Evolutionary conservation across 768 basidiomycete genomes (phyloP).

Genomic region (Leccinum broughii): DNA sequence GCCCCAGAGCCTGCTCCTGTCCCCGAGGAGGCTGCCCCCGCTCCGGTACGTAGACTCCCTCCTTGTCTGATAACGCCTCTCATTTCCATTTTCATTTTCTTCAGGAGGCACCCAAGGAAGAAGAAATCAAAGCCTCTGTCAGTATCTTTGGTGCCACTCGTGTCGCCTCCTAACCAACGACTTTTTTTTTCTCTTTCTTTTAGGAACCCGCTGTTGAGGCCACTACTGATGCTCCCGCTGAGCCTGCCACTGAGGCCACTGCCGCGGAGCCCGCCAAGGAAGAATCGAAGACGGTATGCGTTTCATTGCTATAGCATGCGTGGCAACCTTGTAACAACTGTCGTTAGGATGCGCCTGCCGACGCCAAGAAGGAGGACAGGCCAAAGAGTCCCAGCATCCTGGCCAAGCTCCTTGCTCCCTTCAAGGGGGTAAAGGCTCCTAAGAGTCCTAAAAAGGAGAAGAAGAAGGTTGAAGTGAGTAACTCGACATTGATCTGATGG

Average conservation of each 20-base stretch:
- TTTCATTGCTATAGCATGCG: constrained; percentile 16
- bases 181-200: constrained; percentile 4
- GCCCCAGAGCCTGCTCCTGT: constrained; percentile 28
- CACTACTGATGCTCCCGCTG: constrained; percentile 22
- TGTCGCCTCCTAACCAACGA: not conserved
- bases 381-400: constrained; percentile 81
- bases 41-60: constrained; percentile 33
- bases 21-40: constrained; percentile 35
- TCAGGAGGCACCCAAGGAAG: constrained; percentile 45
- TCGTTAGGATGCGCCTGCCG: constrained; percentile 43
- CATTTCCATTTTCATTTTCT: not conserved
- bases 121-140: constrained; percentile 42
- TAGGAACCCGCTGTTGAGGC: constrained; percentile 40
- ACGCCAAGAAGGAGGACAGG: constrained; percentile 72
- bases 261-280: constrained; percentile 40
- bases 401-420: constrained; percentile 74
- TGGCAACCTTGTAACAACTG: constrained; percentile 28
- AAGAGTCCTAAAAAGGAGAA: constrained; percentile 83
- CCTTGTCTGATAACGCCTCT: not conserved
- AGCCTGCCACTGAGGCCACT: constrained; percentile 32
- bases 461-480: constrained; percentile 71
- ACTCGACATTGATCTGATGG: not conserved
- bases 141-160: not conserved
- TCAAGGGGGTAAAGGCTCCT: constrained; percentile 66
- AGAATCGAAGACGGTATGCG: constrained; percentile 43